These are phyloP conservation scores for Zygotorulaspora mrakii DNA, from an alignment of 1,139 yeast species.

Conservation along the genomic window DNA sequence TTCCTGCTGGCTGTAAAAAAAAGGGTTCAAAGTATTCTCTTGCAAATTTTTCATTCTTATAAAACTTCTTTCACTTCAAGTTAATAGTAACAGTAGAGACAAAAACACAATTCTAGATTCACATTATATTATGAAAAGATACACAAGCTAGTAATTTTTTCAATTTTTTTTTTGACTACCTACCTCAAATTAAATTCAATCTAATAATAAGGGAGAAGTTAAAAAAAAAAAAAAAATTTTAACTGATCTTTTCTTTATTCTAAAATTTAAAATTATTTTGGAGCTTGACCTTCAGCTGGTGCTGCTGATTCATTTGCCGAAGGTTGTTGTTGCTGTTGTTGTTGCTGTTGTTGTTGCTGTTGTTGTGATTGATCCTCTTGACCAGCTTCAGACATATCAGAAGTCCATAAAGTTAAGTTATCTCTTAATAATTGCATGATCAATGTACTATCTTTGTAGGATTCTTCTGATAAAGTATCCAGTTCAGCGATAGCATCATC, in stretches of 20 bases:
- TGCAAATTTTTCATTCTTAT: conserved; percentile 5
- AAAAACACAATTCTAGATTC: conserved; percentile 12
- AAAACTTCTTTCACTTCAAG: conserved; percentile 4
- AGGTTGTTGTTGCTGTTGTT: conserved; percentile 19
- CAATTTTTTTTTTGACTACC: conserved; percentile 7
- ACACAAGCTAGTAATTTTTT: conserved; percentile 6
- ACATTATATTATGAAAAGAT: conserved; percentile 12
- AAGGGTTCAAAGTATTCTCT: conserved; percentile 5
- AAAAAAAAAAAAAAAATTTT: conserved; percentile 2
- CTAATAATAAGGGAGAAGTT: not conserved
- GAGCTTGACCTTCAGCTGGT: conserved; percentile 41
- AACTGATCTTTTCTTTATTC: conserved; percentile 3
- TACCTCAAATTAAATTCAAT: no score
- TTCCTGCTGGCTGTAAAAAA: conserved; percentile 4
- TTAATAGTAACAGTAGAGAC: conserved; percentile 7
- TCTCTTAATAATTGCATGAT: conserved; percentile 98
- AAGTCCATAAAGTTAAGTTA: conserved; percentile 97
- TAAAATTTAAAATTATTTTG: conserved; percentile 22
- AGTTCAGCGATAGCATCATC: conserved; percentile 99
- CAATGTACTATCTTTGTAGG: conserved; percentile 95
- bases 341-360: conserved; percentile 18
- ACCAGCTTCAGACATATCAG: conserved; percentile 87
- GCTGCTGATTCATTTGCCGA: conserved; percentile 53
- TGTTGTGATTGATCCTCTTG: conserved; percentile 44
- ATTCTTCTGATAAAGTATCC: conserved; percentile 95